Conservation (phyloP, 805 yeast species). For the Saccharomycopsis javanensis region DNA sequence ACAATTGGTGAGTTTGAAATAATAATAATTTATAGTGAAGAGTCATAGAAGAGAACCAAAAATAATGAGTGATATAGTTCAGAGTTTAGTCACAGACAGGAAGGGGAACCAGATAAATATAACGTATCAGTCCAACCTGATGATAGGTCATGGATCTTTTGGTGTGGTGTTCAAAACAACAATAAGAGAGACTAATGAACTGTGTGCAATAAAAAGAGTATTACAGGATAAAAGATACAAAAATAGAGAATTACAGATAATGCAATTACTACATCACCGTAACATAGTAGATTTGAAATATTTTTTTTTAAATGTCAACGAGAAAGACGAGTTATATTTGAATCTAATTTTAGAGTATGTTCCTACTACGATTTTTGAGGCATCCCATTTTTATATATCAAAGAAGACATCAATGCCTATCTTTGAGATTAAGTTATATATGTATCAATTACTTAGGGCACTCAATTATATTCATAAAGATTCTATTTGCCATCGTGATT, state of each 20-base stretch:
- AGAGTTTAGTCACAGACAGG: constrained; percentile 24
- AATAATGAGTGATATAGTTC: not conserved
- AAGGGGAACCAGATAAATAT: constrained; percentile 54
- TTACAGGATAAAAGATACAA: constrained; percentile 91
- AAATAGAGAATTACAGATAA: constrained; percentile 89
- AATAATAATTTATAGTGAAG: too few species aligned
- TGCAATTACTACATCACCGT: constrained; percentile 80
- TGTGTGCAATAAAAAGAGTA: constrained; percentile 93
- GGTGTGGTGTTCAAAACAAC: constrained; percentile 94
- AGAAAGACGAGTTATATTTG: constrained; percentile 69
- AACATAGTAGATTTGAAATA: constrained; percentile 83
- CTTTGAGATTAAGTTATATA: constrained; percentile 77
- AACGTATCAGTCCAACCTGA: constrained; percentile 71
- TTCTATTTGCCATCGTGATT: constrained; percentile 83
- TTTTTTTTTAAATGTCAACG: constrained; percentile 68
- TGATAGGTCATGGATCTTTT: constrained; percentile 99
- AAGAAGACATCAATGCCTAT: constrained; percentile 76
- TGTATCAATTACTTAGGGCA: constrained; percentile 69
- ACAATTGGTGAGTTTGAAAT: too few species aligned
- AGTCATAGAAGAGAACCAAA: not conserved
- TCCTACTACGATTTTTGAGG: constrained; percentile 93
- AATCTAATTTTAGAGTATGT: constrained; percentile 85
- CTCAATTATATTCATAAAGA: constrained; percentile 67
- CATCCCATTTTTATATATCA: constrained; percentile 74
- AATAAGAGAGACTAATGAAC: constrained; percentile 60